Conservation (phyloP, 768 basidiomycete genomes). For the Naganishia randhawae region DNA sequence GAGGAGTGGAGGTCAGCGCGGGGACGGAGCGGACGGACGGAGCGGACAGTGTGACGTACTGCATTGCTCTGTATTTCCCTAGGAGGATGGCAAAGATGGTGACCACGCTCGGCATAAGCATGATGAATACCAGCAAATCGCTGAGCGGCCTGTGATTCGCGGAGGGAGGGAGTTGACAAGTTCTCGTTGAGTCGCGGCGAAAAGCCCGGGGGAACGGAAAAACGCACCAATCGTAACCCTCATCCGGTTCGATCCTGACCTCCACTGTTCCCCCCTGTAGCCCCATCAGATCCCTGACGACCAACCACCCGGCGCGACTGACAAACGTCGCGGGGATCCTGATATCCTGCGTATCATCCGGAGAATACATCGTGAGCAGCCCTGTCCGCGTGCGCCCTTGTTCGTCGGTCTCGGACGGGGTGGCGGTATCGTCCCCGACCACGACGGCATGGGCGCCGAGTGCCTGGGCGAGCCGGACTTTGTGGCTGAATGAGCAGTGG, state of each 20-base stretch:
- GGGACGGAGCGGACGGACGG: too few species aligned
- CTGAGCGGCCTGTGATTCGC: constrained; percentile 37
- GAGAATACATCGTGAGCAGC: constrained; percentile 87
- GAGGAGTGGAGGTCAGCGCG: constrained; percentile 52
- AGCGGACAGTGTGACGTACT: too few species aligned
- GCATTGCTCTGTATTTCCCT: constrained; percentile 67
- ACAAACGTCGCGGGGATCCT: constrained; percentile 82
- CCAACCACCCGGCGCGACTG: constrained; percentile 72
- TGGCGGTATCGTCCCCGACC: constrained; percentile 75
- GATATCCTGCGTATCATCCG: constrained; percentile 81
- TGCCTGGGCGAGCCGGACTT: constrained; percentile 66
- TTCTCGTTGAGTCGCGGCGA: too few species aligned
- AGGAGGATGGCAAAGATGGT: constrained; percentile 84
- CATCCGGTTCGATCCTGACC: constrained; percentile 43
- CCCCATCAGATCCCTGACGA: constrained; percentile 63
- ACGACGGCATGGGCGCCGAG: constrained; percentile 81
- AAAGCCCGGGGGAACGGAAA: not conserved
- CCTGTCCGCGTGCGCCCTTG: constrained; percentile 57
- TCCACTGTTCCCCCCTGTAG: constrained; percentile 57
- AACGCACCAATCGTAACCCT: constrained; percentile 84
- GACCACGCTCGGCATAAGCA: constrained; percentile 82
- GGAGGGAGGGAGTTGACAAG: too few species aligned
- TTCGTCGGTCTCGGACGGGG: constrained; percentile 51
- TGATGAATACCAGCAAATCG: constrained; percentile 61
- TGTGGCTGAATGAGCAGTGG: constrained; percentile 82